These are phyloP conservation scores for Penicillium sumatraense DNA, from an alignment of 2,329 filamentous ascomycete genomes.

Conservation along the genomic window DNA sequence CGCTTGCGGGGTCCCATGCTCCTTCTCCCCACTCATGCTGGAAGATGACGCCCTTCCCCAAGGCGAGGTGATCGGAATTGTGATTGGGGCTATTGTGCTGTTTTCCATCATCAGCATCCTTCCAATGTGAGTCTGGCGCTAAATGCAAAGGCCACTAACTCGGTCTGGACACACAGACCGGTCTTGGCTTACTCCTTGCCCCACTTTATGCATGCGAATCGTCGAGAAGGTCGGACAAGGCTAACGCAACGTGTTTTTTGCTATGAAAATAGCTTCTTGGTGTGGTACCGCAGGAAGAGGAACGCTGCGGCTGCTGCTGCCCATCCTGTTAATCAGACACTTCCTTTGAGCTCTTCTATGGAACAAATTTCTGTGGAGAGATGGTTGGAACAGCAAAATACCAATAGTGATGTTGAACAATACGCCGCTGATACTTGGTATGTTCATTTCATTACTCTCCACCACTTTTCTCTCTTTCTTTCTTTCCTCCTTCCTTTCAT, in stretches of 20 bases:
- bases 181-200: conserved; percentile 14
- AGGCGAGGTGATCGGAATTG: conserved; percentile 33
- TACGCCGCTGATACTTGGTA: conserved; percentile 36
- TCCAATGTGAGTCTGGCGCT: conserved; percentile 32
- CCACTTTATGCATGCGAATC: conserved; percentile 19
- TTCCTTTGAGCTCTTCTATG: conserved; percentile 6
- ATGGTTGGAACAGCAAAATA: conserved; percentile 33
- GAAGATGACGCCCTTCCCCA: conserved; percentile 22
- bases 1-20: conserved; percentile 11
- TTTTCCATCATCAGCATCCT: conserved; percentile 35
- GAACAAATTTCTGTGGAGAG: conserved; percentile 27
- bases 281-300: conserved; percentile 28
- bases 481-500: conserved; percentile 2
- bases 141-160: no score
- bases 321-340: conserved; percentile 6
- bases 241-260: conserved; percentile 3
- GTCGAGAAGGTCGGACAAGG: conserved; percentile 14
- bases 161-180: conserved; percentile 6
- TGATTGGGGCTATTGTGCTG: conserved; percentile 34
- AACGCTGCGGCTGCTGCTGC: conserved; percentile 8
- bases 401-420: conserved; percentile 18
- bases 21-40: conserved; percentile 25
- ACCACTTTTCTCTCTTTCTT: not conserved
- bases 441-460: not conserved
- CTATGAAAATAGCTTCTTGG: conserved; percentile 24